These are phyloP conservation scores for Closterium sp. DNA, from an alignment of 139 green algal genomes.

Conservation along the genomic window DNA sequence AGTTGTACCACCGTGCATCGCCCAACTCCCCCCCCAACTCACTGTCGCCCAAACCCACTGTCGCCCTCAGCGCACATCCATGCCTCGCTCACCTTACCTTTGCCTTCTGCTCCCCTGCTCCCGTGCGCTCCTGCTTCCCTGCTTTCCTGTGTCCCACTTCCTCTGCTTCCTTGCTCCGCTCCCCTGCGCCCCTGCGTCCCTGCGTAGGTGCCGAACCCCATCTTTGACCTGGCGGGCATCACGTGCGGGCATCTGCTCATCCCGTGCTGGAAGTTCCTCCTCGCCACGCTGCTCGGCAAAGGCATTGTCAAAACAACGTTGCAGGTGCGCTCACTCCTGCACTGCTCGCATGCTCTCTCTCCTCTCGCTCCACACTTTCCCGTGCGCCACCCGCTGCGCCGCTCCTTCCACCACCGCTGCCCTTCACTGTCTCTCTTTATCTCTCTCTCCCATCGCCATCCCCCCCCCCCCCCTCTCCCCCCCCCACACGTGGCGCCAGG, in stretches of 20 bases:
- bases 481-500: constrained; percentile 5
- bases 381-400: neutral
- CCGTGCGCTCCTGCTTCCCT: too few relatives aligned
- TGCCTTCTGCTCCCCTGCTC: too few relatives aligned
- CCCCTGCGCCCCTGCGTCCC: too few relatives aligned
- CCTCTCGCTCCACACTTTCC: neutral
- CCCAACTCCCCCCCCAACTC: too few relatives aligned
- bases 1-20: constrained; percentile 12
- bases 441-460: neutral
- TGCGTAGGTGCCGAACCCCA: constrained; percentile 44
- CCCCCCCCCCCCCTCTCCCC: neutral
- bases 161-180: too few relatives aligned
- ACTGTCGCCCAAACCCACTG: too few relatives aligned
- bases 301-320: constrained; percentile 42
- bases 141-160: too few relatives aligned
- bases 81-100: too few relatives aligned
- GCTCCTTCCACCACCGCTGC: neutral
- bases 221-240: constrained; percentile 53
- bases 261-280: constrained; percentile 51
- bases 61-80: too few relatives aligned
- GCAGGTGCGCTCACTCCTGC: constrained; percentile 32
- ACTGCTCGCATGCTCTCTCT: constrained; percentile 12
- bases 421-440: neutral
- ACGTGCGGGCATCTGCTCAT: constrained; percentile 53
- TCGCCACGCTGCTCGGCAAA: constrained; percentile 48